phyloP scores from a whole-genome alignment of 306 rosid genomes.

The Hippophae rhamnoides region DNA sequence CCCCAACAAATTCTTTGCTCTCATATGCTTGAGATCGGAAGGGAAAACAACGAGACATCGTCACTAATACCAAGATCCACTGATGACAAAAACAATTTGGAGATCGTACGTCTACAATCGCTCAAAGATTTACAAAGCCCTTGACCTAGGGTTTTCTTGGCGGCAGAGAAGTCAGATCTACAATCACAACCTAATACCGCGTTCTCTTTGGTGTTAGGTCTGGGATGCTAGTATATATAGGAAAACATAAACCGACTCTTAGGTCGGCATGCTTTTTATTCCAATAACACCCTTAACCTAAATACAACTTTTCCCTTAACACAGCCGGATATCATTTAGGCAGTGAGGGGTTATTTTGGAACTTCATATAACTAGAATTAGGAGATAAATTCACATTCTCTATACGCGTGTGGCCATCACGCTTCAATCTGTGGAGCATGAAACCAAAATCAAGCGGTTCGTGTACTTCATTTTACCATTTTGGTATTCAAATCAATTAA shows the following conservation, averaged over 20 bases:
- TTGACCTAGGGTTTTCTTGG: constrained; percentile 6
- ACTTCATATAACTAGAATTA: too few species aligned
- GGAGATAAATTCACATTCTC: too few species aligned
- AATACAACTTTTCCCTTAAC: too few species aligned
- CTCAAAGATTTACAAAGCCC: background rate
- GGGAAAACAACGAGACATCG: constrained; percentile 79
- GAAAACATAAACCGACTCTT: background rate
- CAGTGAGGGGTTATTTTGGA: too few species aligned
- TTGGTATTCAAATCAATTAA: too few species aligned
- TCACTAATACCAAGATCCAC: background rate
- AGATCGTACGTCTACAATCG: too few species aligned
- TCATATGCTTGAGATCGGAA: constrained; percentile 44
- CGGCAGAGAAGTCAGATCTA: constrained; percentile 5
- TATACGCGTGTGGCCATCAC: too few species aligned
- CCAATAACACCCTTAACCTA: background rate
- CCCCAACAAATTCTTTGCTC: constrained; percentile 35
- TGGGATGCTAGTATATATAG: constrained; percentile 2
- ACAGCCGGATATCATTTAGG: too few species aligned
- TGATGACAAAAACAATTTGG: background rate
- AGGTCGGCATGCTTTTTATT: background rate
- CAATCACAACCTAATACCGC: background rate
- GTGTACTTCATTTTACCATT: too few species aligned
- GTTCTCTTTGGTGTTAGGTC: too few species aligned
- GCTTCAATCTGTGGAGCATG: too few species aligned
- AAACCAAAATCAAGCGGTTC: too few species aligned